Evolutionary conservation across 805 yeast genomes (phyloP).

Genomic region (Candida chauliodis): DNA sequence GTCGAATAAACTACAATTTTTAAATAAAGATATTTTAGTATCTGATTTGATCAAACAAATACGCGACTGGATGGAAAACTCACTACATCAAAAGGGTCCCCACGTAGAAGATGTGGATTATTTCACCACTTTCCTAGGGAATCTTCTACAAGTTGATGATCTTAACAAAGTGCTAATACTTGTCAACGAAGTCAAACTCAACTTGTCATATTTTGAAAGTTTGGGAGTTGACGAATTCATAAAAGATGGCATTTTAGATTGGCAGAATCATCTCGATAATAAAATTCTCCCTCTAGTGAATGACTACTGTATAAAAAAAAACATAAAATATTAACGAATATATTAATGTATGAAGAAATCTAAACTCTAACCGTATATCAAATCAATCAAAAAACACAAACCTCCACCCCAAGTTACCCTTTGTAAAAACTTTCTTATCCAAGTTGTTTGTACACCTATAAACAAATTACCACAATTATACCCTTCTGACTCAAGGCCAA

Average conservation of each 20-base stretch:
- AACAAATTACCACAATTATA: slow-evolving; percentile 73
- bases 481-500: slow-evolving; percentile 86
- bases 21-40: slow-evolving; percentile 10
- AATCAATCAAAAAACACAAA: slow-evolving; percentile 51
- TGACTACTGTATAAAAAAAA: background rate
- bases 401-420: slow-evolving; percentile 61
- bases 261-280: slow-evolving; percentile 9
- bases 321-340: background rate
- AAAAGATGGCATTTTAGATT: slow-evolving; percentile 11
- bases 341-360: background rate
- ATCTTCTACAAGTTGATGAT: slow-evolving; percentile 15
- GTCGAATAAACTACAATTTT: slow-evolving; percentile 14
- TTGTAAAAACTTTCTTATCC: slow-evolving; percentile 47
- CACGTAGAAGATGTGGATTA: slow-evolving; percentile 28
- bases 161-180: slow-evolving; percentile 17
- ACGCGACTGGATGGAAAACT: slow-evolving; percentile 24
- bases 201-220: slow-evolving; percentile 5
- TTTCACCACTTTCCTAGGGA: slow-evolving; percentile 18
- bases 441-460: slow-evolving; percentile 48
- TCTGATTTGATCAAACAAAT: slow-evolving; percentile 16
- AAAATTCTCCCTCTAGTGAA: slow-evolving; percentile 1
- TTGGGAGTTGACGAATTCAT: slow-evolving; percentile 4
- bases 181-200: slow-evolving; percentile 8
- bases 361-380: slow-evolving; percentile 37
- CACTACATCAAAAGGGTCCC: slow-evolving; percentile 32